phyloP scores from a whole-genome alignment of 2,329 filamentous ascomycete species.

The Venturia pyrina region DNA sequence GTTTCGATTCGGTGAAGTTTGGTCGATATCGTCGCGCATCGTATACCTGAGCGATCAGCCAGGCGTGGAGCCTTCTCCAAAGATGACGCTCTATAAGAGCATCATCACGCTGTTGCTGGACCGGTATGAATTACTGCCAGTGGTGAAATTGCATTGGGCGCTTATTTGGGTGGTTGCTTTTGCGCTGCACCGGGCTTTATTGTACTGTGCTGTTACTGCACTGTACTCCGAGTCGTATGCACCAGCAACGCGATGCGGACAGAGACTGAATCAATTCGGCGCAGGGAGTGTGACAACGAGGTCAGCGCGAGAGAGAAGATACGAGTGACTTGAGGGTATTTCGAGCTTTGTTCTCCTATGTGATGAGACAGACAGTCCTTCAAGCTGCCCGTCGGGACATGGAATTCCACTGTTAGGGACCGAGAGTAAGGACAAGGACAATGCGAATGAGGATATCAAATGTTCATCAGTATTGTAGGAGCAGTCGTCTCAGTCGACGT shows the following conservation, averaged over 20 bases:
- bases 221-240: background rate
- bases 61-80: background rate
- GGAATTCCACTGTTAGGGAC: no score
- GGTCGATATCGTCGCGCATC: background rate
- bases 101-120: background rate
- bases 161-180: background rate
- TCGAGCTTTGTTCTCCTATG: no score
- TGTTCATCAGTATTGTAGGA: background rate
- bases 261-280: background rate
- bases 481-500: background rate
- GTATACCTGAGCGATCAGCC: background rate
- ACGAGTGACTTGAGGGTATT: background rate
- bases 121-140: background rate
- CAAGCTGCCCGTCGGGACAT: no score
- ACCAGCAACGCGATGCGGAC: background rate
- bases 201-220: no score
- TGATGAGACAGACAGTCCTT: no score
- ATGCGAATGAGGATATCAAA: background rate
- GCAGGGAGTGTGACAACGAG: background rate
- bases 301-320: background rate
- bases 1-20: conserved; percentile 1
- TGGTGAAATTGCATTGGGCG: background rate
- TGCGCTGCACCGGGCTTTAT: no score
- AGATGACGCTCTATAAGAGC: background rate
- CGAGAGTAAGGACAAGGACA: background rate